These are phyloP conservation scores for Fraxinus xanthoxyloides DNA, from an alignment of 305 asterid genomes.

Conservation along the genomic window DNA sequence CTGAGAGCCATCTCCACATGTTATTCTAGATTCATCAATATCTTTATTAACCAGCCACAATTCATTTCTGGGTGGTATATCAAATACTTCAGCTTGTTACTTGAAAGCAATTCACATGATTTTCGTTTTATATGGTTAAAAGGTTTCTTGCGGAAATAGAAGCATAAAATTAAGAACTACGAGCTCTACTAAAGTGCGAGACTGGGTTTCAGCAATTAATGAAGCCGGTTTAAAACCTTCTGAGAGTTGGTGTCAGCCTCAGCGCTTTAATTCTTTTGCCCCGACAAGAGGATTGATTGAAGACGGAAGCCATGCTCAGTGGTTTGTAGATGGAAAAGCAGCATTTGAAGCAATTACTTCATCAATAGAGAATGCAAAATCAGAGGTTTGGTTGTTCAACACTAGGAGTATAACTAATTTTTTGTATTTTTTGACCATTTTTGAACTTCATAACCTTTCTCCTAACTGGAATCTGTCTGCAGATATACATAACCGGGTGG, in stretches of 20 bases:
- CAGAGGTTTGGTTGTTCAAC: constrained; percentile 56
- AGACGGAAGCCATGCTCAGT: constrained; percentile 90
- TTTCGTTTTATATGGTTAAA: constrained; percentile 27
- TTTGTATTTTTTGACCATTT: neutral
- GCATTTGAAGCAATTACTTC: constrained; percentile 93
- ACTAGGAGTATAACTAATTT: neutral
- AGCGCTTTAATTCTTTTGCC: constrained; percentile 80
- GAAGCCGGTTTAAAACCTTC: constrained; percentile 46
- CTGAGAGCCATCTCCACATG: constrained; percentile 3
- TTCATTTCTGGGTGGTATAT: neutral
- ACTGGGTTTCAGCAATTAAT: constrained; percentile 80
- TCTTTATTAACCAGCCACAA: neutral
- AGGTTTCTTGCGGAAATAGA: constrained; percentile 73
- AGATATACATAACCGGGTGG: constrained; percentile 99
- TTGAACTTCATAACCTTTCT: constrained; percentile 15
- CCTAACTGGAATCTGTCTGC: constrained; percentile 27
- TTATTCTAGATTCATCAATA: neutral
- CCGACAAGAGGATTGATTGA: constrained; percentile 77
- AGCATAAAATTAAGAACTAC: constrained; percentile 62
- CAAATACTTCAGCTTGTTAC: neutral
- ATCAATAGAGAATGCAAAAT: constrained; percentile 74
- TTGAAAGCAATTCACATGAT: constrained; percentile 14
- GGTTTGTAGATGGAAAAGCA: constrained; percentile 88
- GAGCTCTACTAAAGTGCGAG: constrained; percentile 57
- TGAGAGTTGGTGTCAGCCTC: constrained; percentile 83